Evolutionary conservation across 768 basidiomycete species (phyloP).

Genomic region (Trametes villosa): DNA sequence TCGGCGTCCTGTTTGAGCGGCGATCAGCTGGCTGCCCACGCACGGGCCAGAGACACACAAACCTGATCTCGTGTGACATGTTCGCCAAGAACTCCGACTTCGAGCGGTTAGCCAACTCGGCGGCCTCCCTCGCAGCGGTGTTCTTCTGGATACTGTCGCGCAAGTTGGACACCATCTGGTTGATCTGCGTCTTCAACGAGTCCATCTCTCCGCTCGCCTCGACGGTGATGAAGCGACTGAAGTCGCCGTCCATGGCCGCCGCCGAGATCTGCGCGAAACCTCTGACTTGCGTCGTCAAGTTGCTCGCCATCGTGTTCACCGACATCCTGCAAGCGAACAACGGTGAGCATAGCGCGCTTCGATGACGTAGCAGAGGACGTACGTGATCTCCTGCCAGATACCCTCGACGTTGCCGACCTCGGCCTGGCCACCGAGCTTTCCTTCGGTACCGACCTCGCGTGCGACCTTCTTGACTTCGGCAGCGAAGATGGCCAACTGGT

Average conservation of each 20-base stretch:
- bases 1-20: conserved; percentile 76
- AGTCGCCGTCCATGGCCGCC: conserved; percentile 98
- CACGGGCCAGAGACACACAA: conserved; percentile 32
- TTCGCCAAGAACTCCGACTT: conserved; percentile 99
- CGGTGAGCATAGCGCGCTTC: conserved; percentile 12
- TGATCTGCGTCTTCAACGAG: conserved; percentile 97
- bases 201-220: conserved; percentile 99
- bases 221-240: conserved; percentile 98
- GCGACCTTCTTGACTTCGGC: conserved; percentile 94
- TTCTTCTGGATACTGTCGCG: conserved; percentile 98
- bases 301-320: conserved; percentile 97
- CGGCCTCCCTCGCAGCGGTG: conserved; percentile 94
- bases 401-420: conserved; percentile 97
- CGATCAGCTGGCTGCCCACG: background rate
- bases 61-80: conserved; percentile 97
- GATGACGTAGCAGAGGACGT: conserved; percentile 39
- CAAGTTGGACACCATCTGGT: conserved; percentile 98
- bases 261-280: conserved; percentile 99
- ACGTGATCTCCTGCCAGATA: conserved; percentile 99
- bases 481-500: conserved; percentile 69
- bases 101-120: conserved; percentile 95
- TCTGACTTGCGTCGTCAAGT: conserved; percentile 97
- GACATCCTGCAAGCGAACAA: conserved; percentile 61
- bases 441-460: conserved; percentile 95
- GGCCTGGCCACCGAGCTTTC: conserved; percentile 97